Conservation (phyloP, 2,329 filamentous ascomycete species). For the Colletotrichum sp. region DNA sequence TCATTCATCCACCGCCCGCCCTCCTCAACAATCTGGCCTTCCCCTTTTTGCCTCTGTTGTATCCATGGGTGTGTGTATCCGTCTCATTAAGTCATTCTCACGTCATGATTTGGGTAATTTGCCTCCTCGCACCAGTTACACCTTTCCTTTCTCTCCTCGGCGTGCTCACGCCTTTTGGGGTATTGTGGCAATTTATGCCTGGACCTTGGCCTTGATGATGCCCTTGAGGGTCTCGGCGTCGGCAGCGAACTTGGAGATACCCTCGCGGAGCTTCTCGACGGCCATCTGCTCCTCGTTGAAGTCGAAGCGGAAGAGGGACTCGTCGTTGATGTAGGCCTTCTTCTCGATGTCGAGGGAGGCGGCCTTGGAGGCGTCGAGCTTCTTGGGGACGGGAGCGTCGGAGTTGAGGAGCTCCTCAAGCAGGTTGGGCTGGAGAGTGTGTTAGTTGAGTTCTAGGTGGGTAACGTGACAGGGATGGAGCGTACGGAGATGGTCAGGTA, state of each 20-base stretch:
- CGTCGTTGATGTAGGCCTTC: conserved; percentile 89
- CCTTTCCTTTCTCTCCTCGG: background rate
- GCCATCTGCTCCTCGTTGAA: conserved; percentile 99
- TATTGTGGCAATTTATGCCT: conserved; percentile 37
- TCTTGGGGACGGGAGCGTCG: conserved; percentile 81
- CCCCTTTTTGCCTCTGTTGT: conserved; percentile 1
- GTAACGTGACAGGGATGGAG: conserved; percentile 23
- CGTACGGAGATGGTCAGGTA: conserved; percentile 96
- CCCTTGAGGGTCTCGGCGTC: conserved; percentile 94
- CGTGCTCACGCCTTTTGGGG: background rate
- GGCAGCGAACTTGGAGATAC: conserved; percentile 99
- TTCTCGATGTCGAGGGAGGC: conserved; percentile 77
- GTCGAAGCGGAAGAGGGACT: conserved; percentile 93
- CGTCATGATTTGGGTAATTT: conserved; percentile 14
- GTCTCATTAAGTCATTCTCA: conserved; percentile 23
- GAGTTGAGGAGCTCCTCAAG: conserved; percentile 95
- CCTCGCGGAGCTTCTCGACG: conserved; percentile 98
- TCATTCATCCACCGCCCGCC: background rate
- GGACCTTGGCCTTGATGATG: conserved; percentile 87
- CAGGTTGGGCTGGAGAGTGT: conserved; percentile 73
- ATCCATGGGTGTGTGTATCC: background rate
- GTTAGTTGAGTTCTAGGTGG: background rate
- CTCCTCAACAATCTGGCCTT: background rate
- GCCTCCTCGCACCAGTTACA: conserved; percentile 1
- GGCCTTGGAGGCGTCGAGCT: conserved; percentile 79